Base-by-base conservation (phyloP, 768 basidiomycete genomes). In the Chalciporus sphaerocephalus region DNA sequence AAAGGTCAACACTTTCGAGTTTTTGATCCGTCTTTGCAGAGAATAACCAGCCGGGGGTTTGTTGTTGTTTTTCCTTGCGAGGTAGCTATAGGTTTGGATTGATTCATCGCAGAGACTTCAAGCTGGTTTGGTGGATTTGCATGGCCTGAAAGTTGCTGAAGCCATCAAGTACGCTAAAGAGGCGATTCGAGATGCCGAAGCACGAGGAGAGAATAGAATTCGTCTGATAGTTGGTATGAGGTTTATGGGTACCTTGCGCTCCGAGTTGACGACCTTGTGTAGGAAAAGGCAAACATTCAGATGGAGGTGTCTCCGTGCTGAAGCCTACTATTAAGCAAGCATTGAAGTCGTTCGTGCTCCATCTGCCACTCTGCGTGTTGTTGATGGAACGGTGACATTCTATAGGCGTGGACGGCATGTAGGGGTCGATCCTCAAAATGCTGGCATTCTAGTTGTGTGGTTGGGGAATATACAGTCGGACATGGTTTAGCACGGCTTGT, bases 141-240 rank as follows among this genome's bases (percentile, higher is more conserved):
- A 94, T 61, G 89, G 89, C 2, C 70, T 94, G 3, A 91, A 87
- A 63, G 91, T 92, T 42, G 86, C 87, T 58, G 92, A 96, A 66
- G 87, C 90, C 15, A 81, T 92, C 37, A 66, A 74, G 35, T 74
- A 74, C 44, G 81, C 85, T 1, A 88, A 93, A 59, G 50, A 59
- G 6, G 83, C 85, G 7, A 76, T 93, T 20, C 64, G 78, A 55
- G 64, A 74, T 20, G 88, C 86, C 6, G 80, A 81, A 42, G 60
- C 57, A 20, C 65, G 72, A 20, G 84, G 84, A 3, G 73, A 81
- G 44, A 55, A 66, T 7, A 74, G 85, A 56, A 52, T 94, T 6
- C 72, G 75, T 44, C 69, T 94, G 46, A 93, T 96, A 53, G 89
- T 92, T 44, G 89, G 90, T 83, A 38, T 50, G 81, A 6, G 32